Conservation (phyloP, 305 asterid genomes). For the Solanum aculeatissimum region DNA sequence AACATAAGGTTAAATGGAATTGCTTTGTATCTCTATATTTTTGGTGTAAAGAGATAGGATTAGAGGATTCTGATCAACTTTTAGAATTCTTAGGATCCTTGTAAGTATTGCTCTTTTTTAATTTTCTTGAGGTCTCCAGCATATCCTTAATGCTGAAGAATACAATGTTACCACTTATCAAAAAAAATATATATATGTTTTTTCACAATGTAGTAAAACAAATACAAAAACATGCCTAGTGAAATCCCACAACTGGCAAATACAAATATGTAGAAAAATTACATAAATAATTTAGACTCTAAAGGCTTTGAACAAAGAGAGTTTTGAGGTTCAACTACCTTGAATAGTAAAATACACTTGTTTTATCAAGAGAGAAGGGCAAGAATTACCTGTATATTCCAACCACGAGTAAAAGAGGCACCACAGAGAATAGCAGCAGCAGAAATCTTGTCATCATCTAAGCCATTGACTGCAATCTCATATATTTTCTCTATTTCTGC, state of each 20-base stretch:
- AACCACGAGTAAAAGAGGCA: slow-evolving; percentile 93
- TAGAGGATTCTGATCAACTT: too few species aligned
- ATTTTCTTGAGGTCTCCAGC: too few species aligned
- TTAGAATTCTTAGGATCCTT: too few species aligned
- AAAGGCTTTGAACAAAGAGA: neutral
- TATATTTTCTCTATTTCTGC: slow-evolving; percentile 93
- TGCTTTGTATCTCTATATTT: too few species aligned
- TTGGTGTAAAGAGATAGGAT: too few species aligned
- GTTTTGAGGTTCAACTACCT: neutral
- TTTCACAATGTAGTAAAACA: neutral
- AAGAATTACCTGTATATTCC: slow-evolving; percentile 85
- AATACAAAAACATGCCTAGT: neutral
- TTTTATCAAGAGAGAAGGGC: neutral
- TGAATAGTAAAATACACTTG: neutral
- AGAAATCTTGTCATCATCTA: slow-evolving; percentile 91
- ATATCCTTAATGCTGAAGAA: too few species aligned
- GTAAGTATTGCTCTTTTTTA: too few species aligned
- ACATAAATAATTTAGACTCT: neutral
- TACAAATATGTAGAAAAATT: neutral
- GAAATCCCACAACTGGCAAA: neutral
- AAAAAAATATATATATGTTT: too few species aligned
- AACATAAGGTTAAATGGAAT: too few species aligned
- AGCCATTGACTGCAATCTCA: slow-evolving; percentile 78
- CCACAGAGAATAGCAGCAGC: slow-evolving; percentile 94
- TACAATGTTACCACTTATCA: too few species aligned